Evolutionary conservation across 257 asterid species (phyloP).

Genomic region (Fraxinus excelsior): DNA sequence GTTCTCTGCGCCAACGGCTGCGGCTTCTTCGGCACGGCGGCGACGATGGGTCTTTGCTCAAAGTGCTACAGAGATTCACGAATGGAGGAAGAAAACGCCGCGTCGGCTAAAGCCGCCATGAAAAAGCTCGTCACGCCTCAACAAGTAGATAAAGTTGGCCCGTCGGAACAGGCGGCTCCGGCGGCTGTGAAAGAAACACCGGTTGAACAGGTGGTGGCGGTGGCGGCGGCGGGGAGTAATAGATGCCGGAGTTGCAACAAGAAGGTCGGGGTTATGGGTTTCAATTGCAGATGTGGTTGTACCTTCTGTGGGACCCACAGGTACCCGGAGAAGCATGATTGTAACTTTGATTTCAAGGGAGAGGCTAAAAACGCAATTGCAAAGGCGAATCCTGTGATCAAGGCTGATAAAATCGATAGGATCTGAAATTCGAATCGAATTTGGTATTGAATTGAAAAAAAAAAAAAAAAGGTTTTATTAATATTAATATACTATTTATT

Average conservation of each 20-base stretch:
- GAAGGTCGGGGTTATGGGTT: constrained; percentile 49
- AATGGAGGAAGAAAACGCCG: constrained; percentile 21
- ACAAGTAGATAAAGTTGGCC: neutral
- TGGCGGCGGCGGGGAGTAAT: neutral
- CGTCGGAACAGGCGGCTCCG: constrained; percentile 8
- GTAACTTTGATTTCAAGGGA: constrained; percentile 48
- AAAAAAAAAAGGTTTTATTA: too few species aligned
- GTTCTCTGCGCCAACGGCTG: constrained; percentile 43
- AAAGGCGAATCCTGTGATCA: constrained; percentile 50
- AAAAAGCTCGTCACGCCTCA: constrained; percentile 28
- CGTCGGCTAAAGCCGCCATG: constrained; percentile 22
- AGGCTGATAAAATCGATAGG: constrained; percentile 42
- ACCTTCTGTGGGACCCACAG: constrained; percentile 54
- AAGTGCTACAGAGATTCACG: constrained; percentile 45
- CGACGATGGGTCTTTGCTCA: constrained; percentile 44
- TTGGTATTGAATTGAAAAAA: neutral
- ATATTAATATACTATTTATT: too few species aligned
- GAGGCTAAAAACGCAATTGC: constrained; percentile 37
- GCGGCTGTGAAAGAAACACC: neutral
- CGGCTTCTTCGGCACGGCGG: constrained; percentile 56
- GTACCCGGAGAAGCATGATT: constrained; percentile 49
- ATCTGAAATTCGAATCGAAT: neutral
- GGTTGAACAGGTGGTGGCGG: neutral
- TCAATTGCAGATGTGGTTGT: constrained; percentile 48
- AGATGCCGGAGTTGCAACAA: constrained; percentile 30